Conservation (phyloP, 2,329 filamentous ascomycete species). For the Ophiostoma himal-ulmi region DNA sequence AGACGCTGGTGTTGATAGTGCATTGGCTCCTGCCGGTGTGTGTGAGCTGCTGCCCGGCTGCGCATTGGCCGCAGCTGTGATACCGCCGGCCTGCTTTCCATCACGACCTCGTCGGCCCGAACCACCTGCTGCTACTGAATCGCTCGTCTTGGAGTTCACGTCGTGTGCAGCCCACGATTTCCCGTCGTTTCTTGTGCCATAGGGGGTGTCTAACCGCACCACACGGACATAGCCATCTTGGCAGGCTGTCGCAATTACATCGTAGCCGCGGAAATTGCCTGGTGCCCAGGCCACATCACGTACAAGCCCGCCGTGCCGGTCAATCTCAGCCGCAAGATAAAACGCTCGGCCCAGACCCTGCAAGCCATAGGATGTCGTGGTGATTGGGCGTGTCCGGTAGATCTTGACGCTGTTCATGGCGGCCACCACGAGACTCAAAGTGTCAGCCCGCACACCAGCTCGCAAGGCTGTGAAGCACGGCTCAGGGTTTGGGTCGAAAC, state of each 20-base stretch:
- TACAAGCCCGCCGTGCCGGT: conserved; percentile 68
- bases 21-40: conserved; percentile 10
- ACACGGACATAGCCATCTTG: conserved; percentile 87
- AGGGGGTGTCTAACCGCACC: conserved; percentile 68
- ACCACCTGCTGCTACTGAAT: not conserved
- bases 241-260: conserved; percentile 84
- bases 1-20: conserved; percentile 19
- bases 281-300: conserved; percentile 89
- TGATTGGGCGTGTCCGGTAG: conserved; percentile 65
- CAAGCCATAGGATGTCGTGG: conserved; percentile 47
- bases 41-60: not conserved
- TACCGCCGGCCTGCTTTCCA: conserved; percentile 9
- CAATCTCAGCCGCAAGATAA: conserved; percentile 73
- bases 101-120: conserved; percentile 35
- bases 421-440: conserved; percentile 75
- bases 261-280: conserved; percentile 82
- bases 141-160: conserved; percentile 29
- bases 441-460: conserved; percentile 74
- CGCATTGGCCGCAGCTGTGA: conserved; percentile 15
- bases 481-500: conserved; percentile 82
- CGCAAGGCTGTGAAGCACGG: conserved; percentile 70
- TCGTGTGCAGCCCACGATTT: conserved; percentile 47
- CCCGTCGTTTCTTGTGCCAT: conserved; percentile 40
- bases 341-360: conserved; percentile 65
- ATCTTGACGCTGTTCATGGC: conserved; percentile 78